A percentile compares a stretch with the other conserved stretches of the same genome.
These are phyloP conservation scores for Penicillium sclerotiorum DNA, from an alignment of 2,329 filamentous ascomycete genomes.

Conservation along the genomic window DNA sequence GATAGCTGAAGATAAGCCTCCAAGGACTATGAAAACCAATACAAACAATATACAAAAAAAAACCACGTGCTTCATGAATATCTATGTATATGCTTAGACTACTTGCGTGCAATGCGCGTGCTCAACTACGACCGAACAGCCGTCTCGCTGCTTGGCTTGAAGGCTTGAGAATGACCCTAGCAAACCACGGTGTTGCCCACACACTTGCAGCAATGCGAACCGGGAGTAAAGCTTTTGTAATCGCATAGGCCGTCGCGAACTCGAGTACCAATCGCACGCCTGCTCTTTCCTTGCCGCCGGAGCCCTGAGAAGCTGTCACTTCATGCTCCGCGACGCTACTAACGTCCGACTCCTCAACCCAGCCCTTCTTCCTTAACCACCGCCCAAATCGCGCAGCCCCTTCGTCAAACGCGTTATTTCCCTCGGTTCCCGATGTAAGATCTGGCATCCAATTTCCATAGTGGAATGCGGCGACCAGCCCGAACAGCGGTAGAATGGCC, in stretches of 20 bases:
- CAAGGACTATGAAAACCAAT: conserved; percentile 18
- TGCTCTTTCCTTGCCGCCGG: conserved; percentile 34
- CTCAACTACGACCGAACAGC: conserved; percentile 38
- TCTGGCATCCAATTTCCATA: conserved; percentile 73
- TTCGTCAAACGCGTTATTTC: conserved; percentile 48
- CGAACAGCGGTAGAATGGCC: conserved; percentile 76
- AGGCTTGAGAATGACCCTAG: conserved; percentile 62
- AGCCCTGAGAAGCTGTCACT: conserved; percentile 27
- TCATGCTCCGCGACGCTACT: conserved; percentile 46
- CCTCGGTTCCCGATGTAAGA: conserved; percentile 33
- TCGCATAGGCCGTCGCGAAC: conserved; percentile 85
- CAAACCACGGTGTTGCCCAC: conserved; percentile 93
- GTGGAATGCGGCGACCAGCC: conserved; percentile 76
- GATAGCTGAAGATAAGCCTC: conserved; percentile 17
- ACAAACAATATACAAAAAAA: conserved; percentile 17
- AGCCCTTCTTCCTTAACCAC: conserved; percentile 78
- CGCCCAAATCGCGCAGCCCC: conserved; percentile 74
- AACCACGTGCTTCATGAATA: conserved; percentile 18
- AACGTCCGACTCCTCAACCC: conserved; percentile 61
- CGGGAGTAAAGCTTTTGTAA: conserved; percentile 84
- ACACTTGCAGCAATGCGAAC: conserved; percentile 75
- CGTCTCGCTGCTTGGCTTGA: conserved; percentile 43
- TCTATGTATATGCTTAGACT: conserved; percentile 2
- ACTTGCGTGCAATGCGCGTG: neutral
- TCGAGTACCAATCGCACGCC: conserved; percentile 62